Base-by-base conservation (phyloP, 495 filamentous ascomycete genomes). In the Haplographium delicatum region DNA sequence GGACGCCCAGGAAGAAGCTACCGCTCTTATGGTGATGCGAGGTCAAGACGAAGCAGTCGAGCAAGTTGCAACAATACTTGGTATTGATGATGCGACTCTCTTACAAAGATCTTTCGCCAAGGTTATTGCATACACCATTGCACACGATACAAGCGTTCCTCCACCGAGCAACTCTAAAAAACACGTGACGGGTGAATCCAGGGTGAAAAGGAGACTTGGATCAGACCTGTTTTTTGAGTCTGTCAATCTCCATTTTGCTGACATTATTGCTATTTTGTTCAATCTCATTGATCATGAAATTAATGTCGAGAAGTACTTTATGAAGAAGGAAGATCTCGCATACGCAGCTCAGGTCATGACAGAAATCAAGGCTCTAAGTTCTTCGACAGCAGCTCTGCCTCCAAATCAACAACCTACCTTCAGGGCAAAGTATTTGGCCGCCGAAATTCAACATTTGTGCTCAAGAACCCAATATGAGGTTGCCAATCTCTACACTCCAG, bases 381-480 rank as follows among this genome's bases (percentile, higher is more conserved):
- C 75, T 48, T 84, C 89, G 16, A 66, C 69, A 7, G 74, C 68
- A 23, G 61, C 61, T 7, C 65, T 96, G 6, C 82, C 88, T 5
- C 67, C 81, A 5, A 86, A 83, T 46, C 88, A 95, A 56, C 88
- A 95, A 54, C 93, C 93, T 13, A 86, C 79, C 26, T 97, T 96
- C 68, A 84, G 76, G 54, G 80, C 82, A 15, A 87, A 82, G 47
- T 86, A 83, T 59, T 67, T 97, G 5, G 62, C 82, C 6, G 79
- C 82, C 50, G 79, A 91, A 54, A 76, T 96, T 23, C 71, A 83
- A 8, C 81, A 88, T 53, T 67, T 97, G 20, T 95, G 87, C 65
- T 78, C 74, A 51, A 77, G 85, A 37, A 81, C 81, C 6, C 70
- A 71, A 6, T 81, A 80, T 44, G 82, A 91, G 51, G 65, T 76